Evolutionary conservation across 1,139 yeast genomes (phyloP).

Genomic region (Candida sanyaensis): DNA sequence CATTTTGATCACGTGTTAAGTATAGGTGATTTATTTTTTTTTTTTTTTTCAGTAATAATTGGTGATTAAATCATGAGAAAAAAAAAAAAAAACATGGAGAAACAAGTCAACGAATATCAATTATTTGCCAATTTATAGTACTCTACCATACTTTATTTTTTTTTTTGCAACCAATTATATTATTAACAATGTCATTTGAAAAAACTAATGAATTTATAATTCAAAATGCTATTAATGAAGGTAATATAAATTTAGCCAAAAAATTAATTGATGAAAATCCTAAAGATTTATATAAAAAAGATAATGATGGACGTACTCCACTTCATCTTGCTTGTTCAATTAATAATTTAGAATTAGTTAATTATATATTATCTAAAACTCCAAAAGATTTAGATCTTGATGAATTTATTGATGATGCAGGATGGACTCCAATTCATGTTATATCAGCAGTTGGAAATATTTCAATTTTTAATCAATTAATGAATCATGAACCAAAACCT

Average conservation of each 20-base stretch:
- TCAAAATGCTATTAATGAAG: slow-evolving; percentile 63
- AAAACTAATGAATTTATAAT: slow-evolving; percentile 28
- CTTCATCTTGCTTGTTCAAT: slow-evolving; percentile 88
- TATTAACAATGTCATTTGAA: background rate
- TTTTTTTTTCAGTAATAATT: too few species aligned
- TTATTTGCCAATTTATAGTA: too few species aligned
- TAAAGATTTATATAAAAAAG: slow-evolving; percentile 44
- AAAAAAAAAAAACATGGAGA: too few species aligned
- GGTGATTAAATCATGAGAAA: too few species aligned
- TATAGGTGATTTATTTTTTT: too few species aligned
- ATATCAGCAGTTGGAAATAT: slow-evolving; percentile 73
- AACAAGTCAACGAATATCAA: too few species aligned
- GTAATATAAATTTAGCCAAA: slow-evolving; percentile 50
- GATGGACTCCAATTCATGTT: slow-evolving; percentile 89
- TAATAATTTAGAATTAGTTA: slow-evolving; percentile 55
- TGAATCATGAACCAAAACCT: slow-evolving; percentile 30
- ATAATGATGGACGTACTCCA: slow-evolving; percentile 79
- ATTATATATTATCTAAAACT: slow-evolving; percentile 46
- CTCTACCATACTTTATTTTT: too few species aligned
- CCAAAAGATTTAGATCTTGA: slow-evolving; percentile 37
- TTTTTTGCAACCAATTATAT: too few species aligned
- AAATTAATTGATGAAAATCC: slow-evolving; percentile 52
- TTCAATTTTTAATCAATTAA: slow-evolving; percentile 45
- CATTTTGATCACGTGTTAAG: too few species aligned
- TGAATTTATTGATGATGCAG: slow-evolving; percentile 67